Percentiles rank a stretch among this genome's conserved stretches.
phyloP scores from a whole-genome alignment of 345 rosid genomes.

The Hypericum androsaemum region DNA sequence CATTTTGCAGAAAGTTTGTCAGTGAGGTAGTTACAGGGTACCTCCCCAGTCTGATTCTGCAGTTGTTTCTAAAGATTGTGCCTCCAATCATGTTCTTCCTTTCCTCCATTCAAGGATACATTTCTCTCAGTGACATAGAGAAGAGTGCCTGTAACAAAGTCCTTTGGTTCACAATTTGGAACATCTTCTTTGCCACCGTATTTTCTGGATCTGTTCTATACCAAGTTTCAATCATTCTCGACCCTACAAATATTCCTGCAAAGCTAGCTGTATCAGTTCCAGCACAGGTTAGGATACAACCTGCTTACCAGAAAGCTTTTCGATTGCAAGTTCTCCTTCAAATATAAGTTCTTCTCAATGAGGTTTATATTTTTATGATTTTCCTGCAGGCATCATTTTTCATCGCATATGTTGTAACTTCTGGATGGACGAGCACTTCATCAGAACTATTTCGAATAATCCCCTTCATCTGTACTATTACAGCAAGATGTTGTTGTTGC shows the following conservation, averaged over 20 bases:
- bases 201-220: slow-evolving; percentile 79
- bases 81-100: slow-evolving; percentile 67
- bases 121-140: slow-evolving; percentile 59
- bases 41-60: slow-evolving; percentile 79
- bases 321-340: neutral
- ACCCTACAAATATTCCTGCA: slow-evolving; percentile 62
- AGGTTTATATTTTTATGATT: slow-evolving; percentile 11
- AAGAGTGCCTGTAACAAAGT: slow-evolving; percentile 72
- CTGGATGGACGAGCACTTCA: slow-evolving; percentile 84
- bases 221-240: slow-evolving; percentile 48
- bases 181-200: slow-evolving; percentile 73
- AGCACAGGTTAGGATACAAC: slow-evolving; percentile 47
- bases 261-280: slow-evolving; percentile 81
- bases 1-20: slow-evolving; percentile 49
- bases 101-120: slow-evolving; percentile 73
- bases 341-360: too few relatives aligned
- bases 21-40: slow-evolving; percentile 80
- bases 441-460: slow-evolving; percentile 62
- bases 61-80: slow-evolving; percentile 43
- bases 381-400: slow-evolving; percentile 72
- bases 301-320: neutral
- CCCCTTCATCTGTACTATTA: slow-evolving; percentile 44
- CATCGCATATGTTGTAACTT: slow-evolving; percentile 83
- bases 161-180: slow-evolving; percentile 70
- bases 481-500: slow-evolving; percentile 24